Evolutionary conservation across 1,139 yeast species (phyloP), one percentile per base, ranked within the genome.

Genomic region (Scheffersomyces cryptocercus): DNA sequence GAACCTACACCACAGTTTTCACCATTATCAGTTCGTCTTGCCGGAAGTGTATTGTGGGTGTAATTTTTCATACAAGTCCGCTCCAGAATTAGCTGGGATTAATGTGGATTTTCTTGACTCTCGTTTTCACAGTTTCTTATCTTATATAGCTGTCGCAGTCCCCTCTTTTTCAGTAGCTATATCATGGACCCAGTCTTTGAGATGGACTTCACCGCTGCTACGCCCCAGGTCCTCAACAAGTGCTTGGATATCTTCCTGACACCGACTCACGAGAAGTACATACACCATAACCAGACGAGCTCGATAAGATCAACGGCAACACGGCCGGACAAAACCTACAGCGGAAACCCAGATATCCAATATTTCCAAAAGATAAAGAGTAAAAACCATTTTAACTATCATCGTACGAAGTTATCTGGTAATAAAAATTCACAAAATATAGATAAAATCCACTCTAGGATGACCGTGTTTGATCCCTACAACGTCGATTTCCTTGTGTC

Each of bases 371-470:
- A 56, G 20, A 62, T 73, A 14, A 72, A 73, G 48, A 46, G 56
- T 5, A 65, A 65, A 40, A 65, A 72, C 51, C 77, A 72, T 48
- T 73, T 55, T 47, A 55, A 58, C 15, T 71, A 70, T 48, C 77
- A 72, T 47, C 63, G 59, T 39, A 56, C 61, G 14, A 67, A 66
- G 42, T 42, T 46, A 29, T 40, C 49, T 46, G 37, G 35, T 29
- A 33, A 16, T 15, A 33, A 35, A 7, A 40, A 35, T 8, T 14
- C 24, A 30, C 16, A 20, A 29, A 29, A 48, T 20, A 29, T 52
- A 28, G 58, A 53, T 40, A 52, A 46, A 35, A 47, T 46, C 36
- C 47, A 47, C 40, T 40, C 56, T 28, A 51, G 42, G 32, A 51
- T 50, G 48, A 43, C 61, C 2, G 48, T 48, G 3, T 68, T 69